A percentile compares a stretch with the other conserved stretches of the same genome.
These are phyloP conservation scores for Schizochytrium sp. DNA, from an alignment of 108 stramenopile genomes.

Conservation along the genomic window DNA sequence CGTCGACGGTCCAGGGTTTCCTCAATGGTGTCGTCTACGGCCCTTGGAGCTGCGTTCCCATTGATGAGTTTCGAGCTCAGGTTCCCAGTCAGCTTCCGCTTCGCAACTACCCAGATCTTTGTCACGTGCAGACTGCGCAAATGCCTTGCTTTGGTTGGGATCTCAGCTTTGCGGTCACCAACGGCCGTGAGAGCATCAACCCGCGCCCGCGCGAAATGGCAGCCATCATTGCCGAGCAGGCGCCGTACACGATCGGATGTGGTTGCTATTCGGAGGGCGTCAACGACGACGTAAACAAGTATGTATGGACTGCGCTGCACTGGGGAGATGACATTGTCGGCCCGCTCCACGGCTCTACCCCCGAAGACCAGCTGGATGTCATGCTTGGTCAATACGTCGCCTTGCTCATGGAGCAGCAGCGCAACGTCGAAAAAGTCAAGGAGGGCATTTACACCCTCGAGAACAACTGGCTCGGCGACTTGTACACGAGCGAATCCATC, in stretches of 20 bases:
- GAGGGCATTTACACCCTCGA: not conserved
- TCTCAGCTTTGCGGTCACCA: not conserved
- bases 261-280: slow-evolving; percentile 16
- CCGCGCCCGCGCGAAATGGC: not conserved
- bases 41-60: not conserved
- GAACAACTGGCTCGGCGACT: not conserved
- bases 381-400: not conserved
- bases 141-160: not conserved
- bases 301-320: not conserved
- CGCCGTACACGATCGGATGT: slow-evolving; percentile 1
- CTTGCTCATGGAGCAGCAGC: not conserved
- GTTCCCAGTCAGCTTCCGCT: not conserved
- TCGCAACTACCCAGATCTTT: slow-evolving; percentile 9
- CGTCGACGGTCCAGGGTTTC: not conserved
- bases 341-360: not conserved
- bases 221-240: not conserved
- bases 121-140: not conserved
- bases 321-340: not conserved
- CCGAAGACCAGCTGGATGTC: not conserved
- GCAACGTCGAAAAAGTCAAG: not conserved
- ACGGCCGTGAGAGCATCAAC: slow-evolving; percentile 10
- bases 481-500: not conserved
- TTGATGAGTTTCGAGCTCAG: not conserved
- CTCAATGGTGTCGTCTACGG: slow-evolving; percentile 10
- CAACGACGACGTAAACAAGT: slow-evolving; percentile 4